These are phyloP conservation scores for Backusella morwellensis DNA, from an alignment of 192 early-diverging fungal species.

Conservation along the genomic window DNA sequence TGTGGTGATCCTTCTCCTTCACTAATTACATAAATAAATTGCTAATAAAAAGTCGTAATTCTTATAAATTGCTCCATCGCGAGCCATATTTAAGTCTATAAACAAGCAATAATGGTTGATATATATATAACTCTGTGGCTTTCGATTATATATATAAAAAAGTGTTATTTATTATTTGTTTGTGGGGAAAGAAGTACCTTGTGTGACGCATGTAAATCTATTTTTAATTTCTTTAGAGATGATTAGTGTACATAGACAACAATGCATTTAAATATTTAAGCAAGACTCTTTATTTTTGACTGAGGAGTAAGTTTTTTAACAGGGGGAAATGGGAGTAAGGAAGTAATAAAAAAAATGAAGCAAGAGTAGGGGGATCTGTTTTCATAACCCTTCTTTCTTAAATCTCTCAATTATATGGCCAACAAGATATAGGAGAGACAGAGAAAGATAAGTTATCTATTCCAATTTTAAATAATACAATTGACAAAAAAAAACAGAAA, in stretches of 20 bases:
- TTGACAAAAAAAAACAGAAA: neutral
- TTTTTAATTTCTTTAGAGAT: neutral
- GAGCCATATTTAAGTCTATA: neutral
- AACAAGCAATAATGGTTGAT: neutral
- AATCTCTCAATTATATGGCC: neutral
- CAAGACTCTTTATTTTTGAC: neutral
- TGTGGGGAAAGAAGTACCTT: neutral
- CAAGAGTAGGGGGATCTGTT: neutral
- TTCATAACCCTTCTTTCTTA: neutral
- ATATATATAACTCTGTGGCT: neutral
- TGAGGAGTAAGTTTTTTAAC: neutral
- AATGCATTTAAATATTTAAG: neutral
- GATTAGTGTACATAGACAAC: neutral
- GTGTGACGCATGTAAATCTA: neutral
- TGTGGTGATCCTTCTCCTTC: neutral
- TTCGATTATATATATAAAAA: neutral
- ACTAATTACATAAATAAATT: neutral
- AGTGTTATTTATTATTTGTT: neutral
- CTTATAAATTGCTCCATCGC: neutral
- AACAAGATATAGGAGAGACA: neutral
- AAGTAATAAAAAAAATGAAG: neutral
- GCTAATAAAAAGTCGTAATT: neutral
- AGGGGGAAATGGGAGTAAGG: neutral
- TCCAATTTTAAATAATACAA: neutral
- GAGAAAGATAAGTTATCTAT: neutral